These are phyloP conservation scores for Coelastrella sp. DNA, from an alignment of 139 green algal genomes.

Conservation along the genomic window DNA sequence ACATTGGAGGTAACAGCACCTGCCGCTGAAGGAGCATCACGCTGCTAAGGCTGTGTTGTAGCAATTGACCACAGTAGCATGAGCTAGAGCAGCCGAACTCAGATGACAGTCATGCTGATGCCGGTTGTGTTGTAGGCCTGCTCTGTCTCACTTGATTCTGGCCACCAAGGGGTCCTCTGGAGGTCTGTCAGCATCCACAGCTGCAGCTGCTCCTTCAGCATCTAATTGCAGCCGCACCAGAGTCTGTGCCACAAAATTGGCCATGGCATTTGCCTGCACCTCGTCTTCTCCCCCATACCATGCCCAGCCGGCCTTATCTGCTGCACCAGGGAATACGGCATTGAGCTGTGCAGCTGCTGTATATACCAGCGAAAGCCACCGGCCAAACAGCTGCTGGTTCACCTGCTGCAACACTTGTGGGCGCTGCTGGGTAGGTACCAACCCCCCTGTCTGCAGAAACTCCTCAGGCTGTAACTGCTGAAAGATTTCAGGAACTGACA, in stretches of 20 bases:
- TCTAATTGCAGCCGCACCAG: slow-evolving; percentile 34
- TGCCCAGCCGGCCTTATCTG: slow-evolving; percentile 34
- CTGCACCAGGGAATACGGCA: slow-evolving; percentile 74
- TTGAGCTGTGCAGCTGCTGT: slow-evolving; percentile 77
- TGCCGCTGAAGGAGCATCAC: too few species aligned
- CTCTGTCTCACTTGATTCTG: slow-evolving; percentile 40
- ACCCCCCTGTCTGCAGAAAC: slow-evolving; percentile 64
- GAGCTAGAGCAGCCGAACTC: background rate
- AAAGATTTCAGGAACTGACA: slow-evolving; percentile 62
- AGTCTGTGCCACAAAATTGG: slow-evolving; percentile 51
- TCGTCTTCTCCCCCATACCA: slow-evolving; percentile 45
- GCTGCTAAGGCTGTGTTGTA: too few species aligned
- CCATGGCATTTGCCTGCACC: slow-evolving; percentile 51
- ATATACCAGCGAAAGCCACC: slow-evolving; percentile 70
- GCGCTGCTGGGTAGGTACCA: slow-evolving; percentile 45
- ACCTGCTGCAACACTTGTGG: slow-evolving; percentile 32
- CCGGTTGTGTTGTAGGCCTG: too few species aligned
- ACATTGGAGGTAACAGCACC: too few species aligned
- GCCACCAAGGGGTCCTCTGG: slow-evolving; percentile 29
- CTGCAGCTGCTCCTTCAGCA: background rate
- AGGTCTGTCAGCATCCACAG: background rate
- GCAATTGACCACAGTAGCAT: too few species aligned
- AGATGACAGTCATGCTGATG: background rate
- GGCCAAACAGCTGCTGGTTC: slow-evolving; percentile 55
- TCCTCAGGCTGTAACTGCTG: slow-evolving; percentile 55